Percentiles rank a stretch among this genome's conserved stretches.
These are phyloP conservation scores for Xylaria arbuscula DNA, from an alignment of 2,329 filamentous ascomycete species.

Conservation along the genomic window DNA sequence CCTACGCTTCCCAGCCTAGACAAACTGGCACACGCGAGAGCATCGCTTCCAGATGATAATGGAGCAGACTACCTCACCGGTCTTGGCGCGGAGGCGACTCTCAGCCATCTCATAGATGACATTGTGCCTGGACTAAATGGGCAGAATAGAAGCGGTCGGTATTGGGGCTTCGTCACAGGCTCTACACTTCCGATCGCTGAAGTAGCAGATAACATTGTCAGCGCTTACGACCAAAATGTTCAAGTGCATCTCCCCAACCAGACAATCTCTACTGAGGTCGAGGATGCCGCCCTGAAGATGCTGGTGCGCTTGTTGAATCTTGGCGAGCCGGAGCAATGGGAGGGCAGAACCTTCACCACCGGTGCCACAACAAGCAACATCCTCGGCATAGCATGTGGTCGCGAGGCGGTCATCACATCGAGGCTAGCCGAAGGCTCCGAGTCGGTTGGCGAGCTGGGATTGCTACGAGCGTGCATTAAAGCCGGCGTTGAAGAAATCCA, in stretches of 20 bases:
- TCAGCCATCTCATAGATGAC: slow-evolving; percentile 58
- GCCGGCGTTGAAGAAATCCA: slow-evolving; percentile 76
- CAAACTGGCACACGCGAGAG: slow-evolving; percentile 53
- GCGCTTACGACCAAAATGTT: slow-evolving; percentile 83
- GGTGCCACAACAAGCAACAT: slow-evolving; percentile 82
- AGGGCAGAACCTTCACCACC: slow-evolving; percentile 64
- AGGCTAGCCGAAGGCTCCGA: slow-evolving; percentile 48
- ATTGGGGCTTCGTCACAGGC: slow-evolving; percentile 92
- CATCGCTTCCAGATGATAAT: slow-evolving; percentile 53
- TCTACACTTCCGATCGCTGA: slow-evolving; percentile 81
- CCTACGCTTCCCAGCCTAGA: slow-evolving; percentile 55
- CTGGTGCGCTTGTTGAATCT: slow-evolving; percentile 75
- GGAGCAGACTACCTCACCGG: slow-evolving; percentile 50
- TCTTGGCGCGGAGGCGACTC: slow-evolving; percentile 49
- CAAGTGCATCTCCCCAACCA: slow-evolving; percentile 83
- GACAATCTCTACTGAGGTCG: slow-evolving; percentile 79
- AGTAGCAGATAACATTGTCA: slow-evolving; percentile 86
- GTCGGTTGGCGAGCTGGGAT: slow-evolving; percentile 75
- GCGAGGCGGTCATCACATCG: slow-evolving; percentile 70
- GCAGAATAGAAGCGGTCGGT: slow-evolving; percentile 72
- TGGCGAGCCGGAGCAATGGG: slow-evolving; percentile 68
- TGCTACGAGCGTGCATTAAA: slow-evolving; percentile 72
- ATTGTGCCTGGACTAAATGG: slow-evolving; percentile 72
- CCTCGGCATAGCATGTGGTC: slow-evolving; percentile 73
- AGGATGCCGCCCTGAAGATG: slow-evolving; percentile 77